phyloP scores from a whole-genome alignment of 371 early-diverging fungal genomes.

The Capillidium rhysosporum region DNA sequence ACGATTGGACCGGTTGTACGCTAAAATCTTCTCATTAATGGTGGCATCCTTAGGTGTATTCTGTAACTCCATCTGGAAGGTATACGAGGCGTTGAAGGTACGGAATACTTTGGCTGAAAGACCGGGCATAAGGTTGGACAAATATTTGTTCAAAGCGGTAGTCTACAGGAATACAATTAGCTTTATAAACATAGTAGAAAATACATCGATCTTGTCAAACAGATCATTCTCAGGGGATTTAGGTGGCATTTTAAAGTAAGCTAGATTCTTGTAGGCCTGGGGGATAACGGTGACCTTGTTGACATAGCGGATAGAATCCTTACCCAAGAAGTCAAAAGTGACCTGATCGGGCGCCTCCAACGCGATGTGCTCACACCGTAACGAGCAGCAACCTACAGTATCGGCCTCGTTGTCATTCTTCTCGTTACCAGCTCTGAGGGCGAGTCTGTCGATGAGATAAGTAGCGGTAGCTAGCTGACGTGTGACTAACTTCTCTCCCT shows the following conservation, averaged over 20 bases:
- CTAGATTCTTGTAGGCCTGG: constrained; percentile 82
- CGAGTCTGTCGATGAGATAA: constrained; percentile 86
- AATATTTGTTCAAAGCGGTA: constrained; percentile 62
- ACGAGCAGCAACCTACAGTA: constrained; percentile 95
- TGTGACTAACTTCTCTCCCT: constrained; percentile 46
- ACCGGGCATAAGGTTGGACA: constrained; percentile 71
- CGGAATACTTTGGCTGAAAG: constrained; percentile 96
- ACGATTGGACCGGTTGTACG: constrained; percentile 91
- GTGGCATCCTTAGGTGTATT: constrained; percentile 45
- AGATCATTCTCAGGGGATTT: constrained; percentile 50
- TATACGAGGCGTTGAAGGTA: constrained; percentile 90
- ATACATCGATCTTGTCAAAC: constrained; percentile 77
- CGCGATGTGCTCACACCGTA: constrained; percentile 79
- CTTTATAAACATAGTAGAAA: constrained; percentile 5
- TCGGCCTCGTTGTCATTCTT: constrained; percentile 96
- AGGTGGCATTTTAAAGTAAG: constrained; percentile 61
- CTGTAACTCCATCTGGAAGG: constrained; percentile 75
- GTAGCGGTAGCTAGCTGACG: constrained; percentile 88
- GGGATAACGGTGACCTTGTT: constrained; percentile 66
- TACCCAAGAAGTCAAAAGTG: constrained; percentile 92
- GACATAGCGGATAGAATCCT: constrained; percentile 89
- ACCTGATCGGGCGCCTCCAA: constrained; percentile 55
- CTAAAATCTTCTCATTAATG: constrained; percentile 65
- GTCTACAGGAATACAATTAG: constrained; percentile 20
- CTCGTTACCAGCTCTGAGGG: constrained; percentile 95